phyloP scores from a whole-genome alignment of 73 alveolate species.

The Paramecium biaurelia region DNA sequence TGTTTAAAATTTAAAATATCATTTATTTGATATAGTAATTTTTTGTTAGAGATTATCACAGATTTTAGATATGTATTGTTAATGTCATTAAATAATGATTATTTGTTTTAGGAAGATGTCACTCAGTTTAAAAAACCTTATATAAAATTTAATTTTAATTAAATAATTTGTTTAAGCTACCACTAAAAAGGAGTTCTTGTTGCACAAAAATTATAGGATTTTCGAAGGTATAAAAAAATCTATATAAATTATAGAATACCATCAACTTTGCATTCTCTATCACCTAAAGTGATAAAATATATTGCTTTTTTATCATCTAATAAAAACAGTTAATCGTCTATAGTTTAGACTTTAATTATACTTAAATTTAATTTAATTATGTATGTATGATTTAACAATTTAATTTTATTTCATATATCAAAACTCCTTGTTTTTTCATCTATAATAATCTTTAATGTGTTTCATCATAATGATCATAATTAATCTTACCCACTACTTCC shows the following conservation, averaged over 20 bases:
- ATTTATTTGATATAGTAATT: slow-evolving; percentile 43
- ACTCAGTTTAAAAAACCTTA: too few relatives aligned
- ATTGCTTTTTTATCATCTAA: slow-evolving; percentile 18
- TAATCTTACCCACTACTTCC: not conserved
- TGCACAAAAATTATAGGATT: not conserved
- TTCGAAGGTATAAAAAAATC: slow-evolving; percentile 1
- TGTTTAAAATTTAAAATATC: slow-evolving; percentile 52
- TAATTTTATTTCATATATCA: not conserved
- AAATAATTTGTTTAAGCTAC: not conserved
- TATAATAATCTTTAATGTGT: not conserved
- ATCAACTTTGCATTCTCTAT: not conserved
- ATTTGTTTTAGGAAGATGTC: too few relatives aligned
- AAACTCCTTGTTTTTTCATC: not conserved
- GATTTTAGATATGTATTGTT: slow-evolving; percentile 36
- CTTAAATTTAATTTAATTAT: not conserved
- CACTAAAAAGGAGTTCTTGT: not conserved
- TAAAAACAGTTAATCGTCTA: not conserved
- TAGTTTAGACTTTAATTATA: not conserved
- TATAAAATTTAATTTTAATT: too few relatives aligned
- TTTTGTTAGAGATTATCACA: not conserved
- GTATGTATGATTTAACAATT: not conserved
- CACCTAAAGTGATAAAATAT: not conserved
- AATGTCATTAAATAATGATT: too few relatives aligned
- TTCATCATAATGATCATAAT: not conserved
- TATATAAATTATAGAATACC: not conserved